Percentiles rank a stretch among this genome's conserved stretches.
Evolutionary conservation across 176 grass and related monocot species (phyloP).

Genomic region (Luzula sylvatica): DNA sequence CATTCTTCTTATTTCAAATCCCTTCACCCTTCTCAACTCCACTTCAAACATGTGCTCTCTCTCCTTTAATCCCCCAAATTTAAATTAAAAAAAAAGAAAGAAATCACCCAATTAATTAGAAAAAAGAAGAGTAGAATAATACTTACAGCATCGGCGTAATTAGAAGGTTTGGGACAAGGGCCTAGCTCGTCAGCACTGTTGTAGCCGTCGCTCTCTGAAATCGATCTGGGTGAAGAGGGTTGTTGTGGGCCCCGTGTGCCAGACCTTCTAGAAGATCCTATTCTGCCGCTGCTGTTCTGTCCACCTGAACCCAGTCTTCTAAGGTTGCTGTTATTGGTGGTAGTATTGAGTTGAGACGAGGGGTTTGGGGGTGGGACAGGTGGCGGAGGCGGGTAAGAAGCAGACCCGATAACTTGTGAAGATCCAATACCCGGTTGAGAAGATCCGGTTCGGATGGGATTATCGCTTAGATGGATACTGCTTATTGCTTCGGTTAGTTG

Average conservation of each 20-base stretch:
- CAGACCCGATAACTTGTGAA: constrained; percentile 28
- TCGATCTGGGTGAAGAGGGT: constrained; percentile 84
- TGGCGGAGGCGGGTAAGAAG: constrained; percentile 57
- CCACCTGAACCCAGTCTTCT: constrained; percentile 56
- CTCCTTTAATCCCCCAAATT: constrained; percentile 40
- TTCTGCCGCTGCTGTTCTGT: constrained; percentile 31
- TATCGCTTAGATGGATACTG: constrained; percentile 32
- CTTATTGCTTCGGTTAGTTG: constrained; percentile 31
- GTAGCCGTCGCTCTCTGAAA: constrained; percentile 82
- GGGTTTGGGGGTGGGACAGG: constrained; percentile 75
- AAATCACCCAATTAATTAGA: background rate
- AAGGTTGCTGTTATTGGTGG: constrained; percentile 12
- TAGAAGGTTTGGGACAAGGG: constrained; percentile 44
- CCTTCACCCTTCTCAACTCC: constrained; percentile 76
- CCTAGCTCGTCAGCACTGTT: constrained; percentile 97
- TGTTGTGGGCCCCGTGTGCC: constrained; percentile 48
- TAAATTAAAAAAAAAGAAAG: background rate
- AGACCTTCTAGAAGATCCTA: constrained; percentile 77
- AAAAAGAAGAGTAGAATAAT: constrained; percentile 24
- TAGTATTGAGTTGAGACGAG: constrained; percentile 25
- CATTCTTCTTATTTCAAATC: constrained; percentile 93
- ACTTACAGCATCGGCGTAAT: constrained; percentile 75
- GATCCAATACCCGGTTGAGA: constrained; percentile 16
- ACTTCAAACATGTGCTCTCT: constrained; percentile 76
- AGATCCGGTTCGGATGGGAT: constrained; percentile 34